Conservation (phyloP, 2,329 filamentous ascomycete species). For the Tolypocladium endophyticum region DNA sequence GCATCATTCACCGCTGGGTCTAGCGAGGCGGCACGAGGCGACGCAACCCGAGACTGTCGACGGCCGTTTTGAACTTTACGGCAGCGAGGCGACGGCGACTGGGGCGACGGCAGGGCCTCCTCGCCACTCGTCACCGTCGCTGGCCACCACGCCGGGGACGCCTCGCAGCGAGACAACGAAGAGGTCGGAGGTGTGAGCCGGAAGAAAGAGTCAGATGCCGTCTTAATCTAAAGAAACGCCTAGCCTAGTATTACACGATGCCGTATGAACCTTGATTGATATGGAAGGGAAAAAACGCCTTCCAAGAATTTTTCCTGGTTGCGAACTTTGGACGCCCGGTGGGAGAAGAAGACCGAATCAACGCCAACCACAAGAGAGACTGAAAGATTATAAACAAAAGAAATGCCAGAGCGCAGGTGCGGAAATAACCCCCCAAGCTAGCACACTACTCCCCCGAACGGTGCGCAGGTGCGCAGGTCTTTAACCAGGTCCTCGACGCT, state of each 20-base stretch:
- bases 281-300: not conserved
- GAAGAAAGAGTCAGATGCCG: constrained; percentile 4
- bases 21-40: not conserved
- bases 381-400: not conserved
- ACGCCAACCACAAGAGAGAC: not conserved
- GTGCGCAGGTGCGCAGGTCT: constrained; percentile 69
- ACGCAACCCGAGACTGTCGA: constrained; percentile 16
- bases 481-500: constrained; percentile 79
- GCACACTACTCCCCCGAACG: constrained; percentile 54
- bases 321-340: not conserved
- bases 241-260: constrained; percentile 15
- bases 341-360: not conserved
- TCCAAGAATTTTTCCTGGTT: not conserved
- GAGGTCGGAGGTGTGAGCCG: not conserved
- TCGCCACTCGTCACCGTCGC: not conserved
- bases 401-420: not conserved
- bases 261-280: constrained; percentile 10
- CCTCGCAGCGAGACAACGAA: not conserved
- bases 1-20: constrained; percentile 6
- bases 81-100: constrained; percentile 15
- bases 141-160: not conserved
- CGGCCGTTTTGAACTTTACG: constrained; percentile 34
- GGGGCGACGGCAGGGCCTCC: not conserved
- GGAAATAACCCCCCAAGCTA: constrained; percentile 12
- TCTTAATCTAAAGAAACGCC: constrained; percentile 17